Conservation (phyloP, 106 monocot species). For the Narthecium ossifragum region DNA sequence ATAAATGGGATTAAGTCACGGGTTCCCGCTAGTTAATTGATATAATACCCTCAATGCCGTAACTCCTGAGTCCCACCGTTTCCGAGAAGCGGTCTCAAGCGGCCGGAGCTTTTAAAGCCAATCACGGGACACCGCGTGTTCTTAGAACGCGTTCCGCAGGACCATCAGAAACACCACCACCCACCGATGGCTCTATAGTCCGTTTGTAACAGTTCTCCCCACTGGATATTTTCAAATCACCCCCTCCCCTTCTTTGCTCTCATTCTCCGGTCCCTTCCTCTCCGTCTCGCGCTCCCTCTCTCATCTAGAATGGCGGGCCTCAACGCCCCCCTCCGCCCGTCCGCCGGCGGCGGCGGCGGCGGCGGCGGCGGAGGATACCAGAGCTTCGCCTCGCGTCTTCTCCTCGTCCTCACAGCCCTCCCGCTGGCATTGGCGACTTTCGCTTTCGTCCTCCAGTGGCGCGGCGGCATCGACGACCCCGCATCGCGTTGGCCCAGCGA, state of each 20-base stretch:
- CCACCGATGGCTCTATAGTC: no score
- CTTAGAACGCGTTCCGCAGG: no score
- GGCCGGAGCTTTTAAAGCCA: no score
- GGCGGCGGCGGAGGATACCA: constrained; percentile 12
- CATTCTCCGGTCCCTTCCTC: neutral
- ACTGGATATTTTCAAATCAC: neutral
- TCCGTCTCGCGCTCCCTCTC: constrained; percentile 3
- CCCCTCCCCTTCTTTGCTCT: no score
- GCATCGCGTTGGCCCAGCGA: constrained; percentile 53
- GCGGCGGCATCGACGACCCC: constrained; percentile 80
- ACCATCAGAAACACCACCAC: no score
- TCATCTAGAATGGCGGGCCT: constrained; percentile 30
- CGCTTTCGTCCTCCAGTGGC: constrained; percentile 96
- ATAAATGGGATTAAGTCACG: no score
- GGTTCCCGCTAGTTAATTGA: no score
- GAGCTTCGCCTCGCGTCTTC: constrained; percentile 50
- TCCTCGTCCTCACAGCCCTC: constrained; percentile 65
- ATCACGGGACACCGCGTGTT: no score
- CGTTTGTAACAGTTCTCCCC: no score
- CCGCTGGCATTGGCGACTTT: constrained; percentile 66
- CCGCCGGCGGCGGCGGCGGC: constrained; percentile 16
- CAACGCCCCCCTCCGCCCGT: constrained; percentile 17
- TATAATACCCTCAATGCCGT: no score
- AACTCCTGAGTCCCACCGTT: no score
- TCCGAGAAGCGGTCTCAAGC: no score